Evolutionary conservation across 805 yeast species (phyloP).

Genomic region (Saccharomycopsis lassenensis): DNA sequence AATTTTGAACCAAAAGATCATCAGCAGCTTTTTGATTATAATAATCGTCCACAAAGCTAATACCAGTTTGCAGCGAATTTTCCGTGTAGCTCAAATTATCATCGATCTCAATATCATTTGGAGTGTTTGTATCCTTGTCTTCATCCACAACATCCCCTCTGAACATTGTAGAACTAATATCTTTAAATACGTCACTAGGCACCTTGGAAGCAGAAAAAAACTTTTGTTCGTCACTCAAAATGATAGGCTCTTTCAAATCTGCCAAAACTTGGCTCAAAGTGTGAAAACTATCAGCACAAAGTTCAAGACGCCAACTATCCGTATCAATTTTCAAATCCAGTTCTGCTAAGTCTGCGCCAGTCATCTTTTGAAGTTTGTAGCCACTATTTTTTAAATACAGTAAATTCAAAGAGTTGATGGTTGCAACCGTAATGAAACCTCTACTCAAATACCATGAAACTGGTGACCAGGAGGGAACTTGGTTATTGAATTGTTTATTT

Average conservation of each 20-base stretch:
- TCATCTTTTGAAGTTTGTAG: constrained; percentile 10
- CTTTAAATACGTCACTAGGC: constrained; percentile 23
- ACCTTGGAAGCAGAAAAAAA: constrained; percentile 33
- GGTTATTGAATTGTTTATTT: constrained; percentile 11
- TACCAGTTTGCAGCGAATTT: constrained; percentile 17
- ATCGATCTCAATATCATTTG: neutral
- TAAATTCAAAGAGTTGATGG: constrained; percentile 23
- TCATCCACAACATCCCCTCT: neutral
- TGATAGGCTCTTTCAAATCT: constrained; percentile 62
- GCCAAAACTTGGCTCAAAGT: constrained; percentile 55
- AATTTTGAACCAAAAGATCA: constrained; percentile 1
- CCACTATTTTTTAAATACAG: constrained; percentile 14
- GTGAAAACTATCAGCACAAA: constrained; percentile 81
- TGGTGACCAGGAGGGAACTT: constrained; percentile 30
- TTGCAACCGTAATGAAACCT: constrained; percentile 48
- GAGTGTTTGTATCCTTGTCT: neutral
- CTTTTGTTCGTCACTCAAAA: constrained; percentile 48
- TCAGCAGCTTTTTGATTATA: too few species aligned
- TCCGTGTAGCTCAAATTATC: constrained; percentile 1
- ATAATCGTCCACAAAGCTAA: constrained; percentile 23
- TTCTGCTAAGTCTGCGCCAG: constrained; percentile 22
- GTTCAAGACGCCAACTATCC: constrained; percentile 37
- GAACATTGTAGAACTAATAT: constrained; percentile 27
- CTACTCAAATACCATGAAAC: constrained; percentile 28
- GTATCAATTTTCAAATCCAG: constrained; percentile 37